Evolutionary conservation across 129 eudicot species (phyloP).

Genomic region (Glebionis coronaria): DNA sequence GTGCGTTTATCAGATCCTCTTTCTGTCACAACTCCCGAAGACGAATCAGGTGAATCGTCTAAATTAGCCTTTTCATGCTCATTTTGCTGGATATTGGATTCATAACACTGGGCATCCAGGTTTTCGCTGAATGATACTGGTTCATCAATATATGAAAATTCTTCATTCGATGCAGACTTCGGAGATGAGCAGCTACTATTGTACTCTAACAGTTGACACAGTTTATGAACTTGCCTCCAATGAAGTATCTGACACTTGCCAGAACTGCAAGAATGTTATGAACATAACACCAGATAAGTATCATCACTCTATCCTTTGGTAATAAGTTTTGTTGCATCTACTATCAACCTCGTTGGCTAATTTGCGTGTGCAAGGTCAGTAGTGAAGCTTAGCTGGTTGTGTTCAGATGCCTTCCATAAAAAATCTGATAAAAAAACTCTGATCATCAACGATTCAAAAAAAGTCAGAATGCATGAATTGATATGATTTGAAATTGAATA

Average conservation of each 20-base stretch:
- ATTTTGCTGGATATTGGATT: slow-evolving; percentile 27
- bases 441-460: too few species aligned
- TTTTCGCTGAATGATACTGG: slow-evolving; percentile 26
- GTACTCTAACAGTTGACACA: slow-evolving; percentile 59
- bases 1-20: slow-evolving; percentile 43
- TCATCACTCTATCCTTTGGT: neutral
- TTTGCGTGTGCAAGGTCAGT: too few species aligned
- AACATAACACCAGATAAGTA: neutral
- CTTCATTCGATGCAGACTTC: too few species aligned
- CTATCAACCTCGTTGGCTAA: too few species aligned
- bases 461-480: too few species aligned
- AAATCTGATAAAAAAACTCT: too few species aligned
- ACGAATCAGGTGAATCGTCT: slow-evolving; percentile 24
- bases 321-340: too few species aligned
- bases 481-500: too few species aligned
- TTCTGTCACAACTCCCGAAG: slow-evolving; percentile 26
- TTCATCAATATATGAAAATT: slow-evolving; percentile 27
- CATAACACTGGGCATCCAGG: slow-evolving; percentile 25
- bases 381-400: too few species aligned
- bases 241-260: slow-evolving; percentile 91
- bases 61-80: slow-evolving; percentile 28
- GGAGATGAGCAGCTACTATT: slow-evolving; percentile 36
- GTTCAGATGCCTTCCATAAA: too few species aligned
- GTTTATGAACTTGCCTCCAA: slow-evolving; percentile 95
- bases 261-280: slow-evolving; percentile 49